Conservation (phyloP, 2,329 filamentous ascomycete species). For the Ceratocystis diversiconidia region DNA sequence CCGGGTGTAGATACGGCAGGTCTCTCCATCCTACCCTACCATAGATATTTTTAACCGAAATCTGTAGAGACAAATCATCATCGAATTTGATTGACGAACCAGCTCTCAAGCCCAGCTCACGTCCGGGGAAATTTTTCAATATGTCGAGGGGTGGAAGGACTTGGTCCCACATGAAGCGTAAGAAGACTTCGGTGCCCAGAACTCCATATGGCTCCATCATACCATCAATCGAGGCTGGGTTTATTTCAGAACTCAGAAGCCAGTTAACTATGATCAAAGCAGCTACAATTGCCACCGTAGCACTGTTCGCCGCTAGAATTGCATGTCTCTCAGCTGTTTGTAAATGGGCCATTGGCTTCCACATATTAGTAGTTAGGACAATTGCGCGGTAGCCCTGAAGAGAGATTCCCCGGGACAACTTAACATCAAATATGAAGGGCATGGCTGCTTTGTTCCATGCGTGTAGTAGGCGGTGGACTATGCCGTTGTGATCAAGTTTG, state of each 20-base stretch:
- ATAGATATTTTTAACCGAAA: background rate
- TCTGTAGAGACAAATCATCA: background rate
- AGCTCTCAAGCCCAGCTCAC: constrained; percentile 2
- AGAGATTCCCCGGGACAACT: constrained; percentile 5
- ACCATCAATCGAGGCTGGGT: background rate
- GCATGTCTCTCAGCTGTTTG: background rate
- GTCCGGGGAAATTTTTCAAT: constrained; percentile 2
- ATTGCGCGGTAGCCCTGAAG: constrained; percentile 10
- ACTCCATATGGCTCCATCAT: background rate
- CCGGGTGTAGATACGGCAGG: constrained; percentile 8
- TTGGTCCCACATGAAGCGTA: constrained; percentile 13
- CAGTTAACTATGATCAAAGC: constrained; percentile 9
- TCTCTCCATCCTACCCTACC: constrained; percentile 2
- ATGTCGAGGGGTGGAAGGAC: constrained; percentile 2
- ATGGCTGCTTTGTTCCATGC: constrained; percentile 6
- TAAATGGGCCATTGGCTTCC: background rate
- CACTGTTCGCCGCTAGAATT: background rate
- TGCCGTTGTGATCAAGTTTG: background rate
- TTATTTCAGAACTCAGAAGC: background rate
- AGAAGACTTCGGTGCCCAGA: constrained; percentile 9
- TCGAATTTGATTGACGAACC: constrained; percentile 2
- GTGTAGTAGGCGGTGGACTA: constrained; percentile 1
- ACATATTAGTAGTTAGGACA: constrained; percentile 3
- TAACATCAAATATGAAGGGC: constrained; percentile 9
- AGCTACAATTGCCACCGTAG: constrained; percentile 3